Evolutionary conservation across 495 filamentous ascomycete genomes (phyloP).

Genomic region (Xylaria venustula): DNA sequence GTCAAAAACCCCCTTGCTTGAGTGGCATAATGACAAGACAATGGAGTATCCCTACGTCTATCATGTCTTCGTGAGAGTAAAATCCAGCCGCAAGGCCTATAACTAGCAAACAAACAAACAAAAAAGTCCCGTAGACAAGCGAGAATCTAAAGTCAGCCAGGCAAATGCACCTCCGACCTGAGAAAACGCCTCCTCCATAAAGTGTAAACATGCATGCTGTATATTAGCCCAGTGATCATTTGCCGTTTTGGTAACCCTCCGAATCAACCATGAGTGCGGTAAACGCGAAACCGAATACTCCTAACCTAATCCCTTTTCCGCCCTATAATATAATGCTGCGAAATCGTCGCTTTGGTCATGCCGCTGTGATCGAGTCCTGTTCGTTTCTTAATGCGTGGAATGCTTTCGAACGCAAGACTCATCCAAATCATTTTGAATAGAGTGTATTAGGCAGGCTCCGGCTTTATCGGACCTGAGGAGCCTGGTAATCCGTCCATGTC

Average conservation of each 20-base stretch:
- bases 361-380: neutral
- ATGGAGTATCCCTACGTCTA: constrained; percentile 11
- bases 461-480: constrained; percentile 13
- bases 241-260: constrained; percentile 10
- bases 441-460: constrained; percentile 16
- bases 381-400: too few species aligned
- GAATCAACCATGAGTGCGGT: constrained; percentile 9
- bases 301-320: constrained; percentile 1
- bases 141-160: constrained; percentile 6
- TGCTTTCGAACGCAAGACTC: too few species aligned
- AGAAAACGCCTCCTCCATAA: constrained; percentile 6
- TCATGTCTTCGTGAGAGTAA: neutral
- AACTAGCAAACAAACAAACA: neutral
- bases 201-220: neutral
- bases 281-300: constrained; percentile 5
- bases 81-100: constrained; percentile 3
- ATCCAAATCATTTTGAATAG: too few species aligned
- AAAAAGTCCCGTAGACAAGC: neutral
- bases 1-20: neutral
- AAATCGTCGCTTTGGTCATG: constrained; percentile 4
- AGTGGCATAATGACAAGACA: neutral
- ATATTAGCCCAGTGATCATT: constrained; percentile 8
- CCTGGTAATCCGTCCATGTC: constrained; percentile 10
- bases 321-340: neutral
- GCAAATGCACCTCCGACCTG: constrained; percentile 5